Base-by-base conservation (phyloP, 805 yeast genomes). In the Metschnikowia matae region DNA sequence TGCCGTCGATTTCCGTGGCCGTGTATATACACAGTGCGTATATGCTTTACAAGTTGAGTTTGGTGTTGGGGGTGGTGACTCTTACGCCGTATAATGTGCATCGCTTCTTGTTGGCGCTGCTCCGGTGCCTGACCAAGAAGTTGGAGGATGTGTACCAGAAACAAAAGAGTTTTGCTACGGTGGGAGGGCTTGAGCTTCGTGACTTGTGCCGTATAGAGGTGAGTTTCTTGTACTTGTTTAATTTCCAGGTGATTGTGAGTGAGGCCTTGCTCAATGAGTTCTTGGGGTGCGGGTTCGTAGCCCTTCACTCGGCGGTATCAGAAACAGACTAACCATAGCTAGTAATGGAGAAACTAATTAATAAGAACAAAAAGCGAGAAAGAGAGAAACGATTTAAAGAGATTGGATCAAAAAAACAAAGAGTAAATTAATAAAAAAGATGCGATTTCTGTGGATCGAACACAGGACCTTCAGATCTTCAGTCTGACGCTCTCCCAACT, bases 141-240 rank as follows among this genome's bases (percentile, higher is more conserved):
- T 61, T 75, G 23, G 80, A 75, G 53, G 80, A 75, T 54, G 67
- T 74, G 40, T 71, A 75, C 56, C 75, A 66, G 55, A 70, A 68
- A 44, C 79, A 73, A 46, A 59, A 58, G 31, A 67, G 68, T 42
- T 75, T 70, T 53, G 76, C 79, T 39, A 69, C 69, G 35, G 70
- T 75, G n/a, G 70, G 73, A 3, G 80, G 80, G 2, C 64, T 75
- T n/a, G 68, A 66, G 42, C 58, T 64, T 8, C 60, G 59, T 4
- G 86, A 81, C 48, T 63, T 81, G 44, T 64, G 70, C 48, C 65
- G 70, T 26, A 63, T 82, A 40, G 86, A 81, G 56, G 71, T 80
- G 18, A 74, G 81, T 1, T 65, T 81, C 37, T 62, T 82, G 50
- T 78, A 76, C 55, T 58, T 80, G 42, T 53, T 77, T 45, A 76